Conservation (phyloP, 2,329 filamentous ascomycete species). For the Akanthomyces muscarius region DNA sequence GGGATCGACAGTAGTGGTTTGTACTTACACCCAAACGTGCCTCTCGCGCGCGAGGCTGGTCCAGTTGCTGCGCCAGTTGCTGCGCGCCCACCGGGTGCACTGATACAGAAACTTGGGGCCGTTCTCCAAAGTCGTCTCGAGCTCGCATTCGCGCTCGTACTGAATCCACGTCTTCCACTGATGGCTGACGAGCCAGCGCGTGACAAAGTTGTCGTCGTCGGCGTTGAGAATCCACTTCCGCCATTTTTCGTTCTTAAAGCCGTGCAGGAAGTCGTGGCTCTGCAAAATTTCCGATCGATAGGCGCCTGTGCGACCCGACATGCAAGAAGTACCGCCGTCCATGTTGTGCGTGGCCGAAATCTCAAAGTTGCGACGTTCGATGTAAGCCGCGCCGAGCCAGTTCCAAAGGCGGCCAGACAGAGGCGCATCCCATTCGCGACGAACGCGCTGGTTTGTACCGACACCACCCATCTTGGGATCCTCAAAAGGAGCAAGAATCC, state of each 20-base stretch:
- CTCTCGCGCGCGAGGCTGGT: constrained; percentile 82
- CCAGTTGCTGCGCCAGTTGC: constrained; percentile 96
- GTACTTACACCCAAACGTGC: constrained; percentile 79
- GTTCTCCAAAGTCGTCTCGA: constrained; percentile 89
- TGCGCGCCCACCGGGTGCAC: constrained; percentile 90
- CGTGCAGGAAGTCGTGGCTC: constrained; percentile 78
- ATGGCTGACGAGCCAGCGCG: constrained; percentile 89
- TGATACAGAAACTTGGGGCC: constrained; percentile 87
- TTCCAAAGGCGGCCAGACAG: constrained; percentile 68
- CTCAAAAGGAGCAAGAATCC: constrained; percentile 92
- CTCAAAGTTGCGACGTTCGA: constrained; percentile 93
- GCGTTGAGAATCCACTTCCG: constrained; percentile 85
- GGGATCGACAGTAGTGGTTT: constrained; percentile 13
- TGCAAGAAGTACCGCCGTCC: constrained; percentile 92
- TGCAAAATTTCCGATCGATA: constrained; percentile 87
- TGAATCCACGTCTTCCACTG: constrained; percentile 94
- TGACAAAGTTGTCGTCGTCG: constrained; percentile 98
- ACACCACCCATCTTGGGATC: constrained; percentile 80
- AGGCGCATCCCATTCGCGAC: constrained; percentile 60
- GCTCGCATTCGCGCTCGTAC: constrained; percentile 84
- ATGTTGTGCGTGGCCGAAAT: constrained; percentile 94
- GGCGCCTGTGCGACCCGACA: constrained; percentile 89
- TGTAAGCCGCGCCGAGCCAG: constrained; percentile 86
- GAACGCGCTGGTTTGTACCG: constrained; percentile 83
- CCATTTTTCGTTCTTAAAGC: constrained; percentile 90